A percentile compares a stretch with the other conserved stretches of the same genome.
These are phyloP conservation scores for Pouteria campechiana DNA, from an alignment of 179 eudicot genomes.

Conservation along the genomic window DNA sequence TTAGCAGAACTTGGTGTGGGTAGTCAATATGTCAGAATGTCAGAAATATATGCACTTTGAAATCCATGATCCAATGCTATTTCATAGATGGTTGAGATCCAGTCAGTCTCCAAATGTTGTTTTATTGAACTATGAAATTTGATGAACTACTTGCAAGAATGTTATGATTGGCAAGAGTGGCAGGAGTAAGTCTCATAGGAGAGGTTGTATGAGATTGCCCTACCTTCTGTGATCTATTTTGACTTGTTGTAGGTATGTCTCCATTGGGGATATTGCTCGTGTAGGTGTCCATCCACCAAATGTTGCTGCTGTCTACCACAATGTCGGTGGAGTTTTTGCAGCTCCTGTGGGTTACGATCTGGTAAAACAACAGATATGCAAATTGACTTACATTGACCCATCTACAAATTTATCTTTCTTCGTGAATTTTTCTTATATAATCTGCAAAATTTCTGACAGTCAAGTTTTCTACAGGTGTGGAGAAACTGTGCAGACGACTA, in stretches of 20 bases:
- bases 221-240: too few relatives aligned
- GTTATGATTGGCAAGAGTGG: too few relatives aligned
- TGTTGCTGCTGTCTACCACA: constrained; percentile 73
- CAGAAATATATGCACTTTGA: too few relatives aligned
- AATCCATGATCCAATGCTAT: too few relatives aligned
- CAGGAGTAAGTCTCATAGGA: too few relatives aligned
- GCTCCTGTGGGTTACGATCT: constrained; percentile 86
- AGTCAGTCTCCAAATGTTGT: too few relatives aligned
- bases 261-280: constrained; percentile 84
- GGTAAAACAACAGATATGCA: constrained; percentile 29
- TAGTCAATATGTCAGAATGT: too few relatives aligned
- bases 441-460: background rate
- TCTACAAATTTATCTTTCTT: background rate
- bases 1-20: too few relatives aligned
- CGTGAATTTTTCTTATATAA: background rate
- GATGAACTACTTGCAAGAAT: too few relatives aligned
- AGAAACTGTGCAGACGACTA: constrained; percentile 91
- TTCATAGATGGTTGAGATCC: too few relatives aligned
- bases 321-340: constrained; percentile 38
- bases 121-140: too few relatives aligned
- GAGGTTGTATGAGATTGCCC: too few relatives aligned
- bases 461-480: constrained; percentile 54
- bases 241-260: constrained; percentile 68
- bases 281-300: constrained; percentile 80
- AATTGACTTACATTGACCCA: background rate